Conservation (phyloP, 2,329 filamentous ascomycete genomes). For the Diaporthe caulivora region DNA sequence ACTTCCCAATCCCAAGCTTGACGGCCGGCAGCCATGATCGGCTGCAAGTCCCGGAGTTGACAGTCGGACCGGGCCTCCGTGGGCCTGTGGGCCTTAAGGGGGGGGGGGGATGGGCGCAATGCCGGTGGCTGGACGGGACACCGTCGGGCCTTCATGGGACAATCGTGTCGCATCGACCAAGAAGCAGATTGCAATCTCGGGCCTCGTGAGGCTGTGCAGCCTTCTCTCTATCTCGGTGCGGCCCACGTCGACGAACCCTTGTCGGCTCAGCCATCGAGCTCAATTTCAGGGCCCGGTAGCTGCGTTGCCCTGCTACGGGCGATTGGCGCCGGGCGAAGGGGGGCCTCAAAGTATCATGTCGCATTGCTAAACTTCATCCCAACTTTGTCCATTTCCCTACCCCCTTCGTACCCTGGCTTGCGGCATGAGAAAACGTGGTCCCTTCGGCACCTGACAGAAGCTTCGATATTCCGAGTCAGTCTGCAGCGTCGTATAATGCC, state of each 20-base stretch:
- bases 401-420: slow-evolving; percentile 14
- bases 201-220: slow-evolving; percentile 31
- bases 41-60: slow-evolving; percentile 12
- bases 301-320: not conserved
- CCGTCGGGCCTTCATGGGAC: not conserved
- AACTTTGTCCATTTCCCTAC: slow-evolving; percentile 3
- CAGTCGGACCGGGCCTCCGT: slow-evolving; percentile 27
- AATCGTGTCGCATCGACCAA: slow-evolving; percentile 2
- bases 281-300: slow-evolving; percentile 20
- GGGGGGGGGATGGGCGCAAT: not conserved
- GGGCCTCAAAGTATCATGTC: not conserved
- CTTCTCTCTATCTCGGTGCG: slow-evolving; percentile 3
- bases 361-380: slow-evolving; percentile 30
- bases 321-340: slow-evolving; percentile 8
- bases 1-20: slow-evolving; percentile 8
- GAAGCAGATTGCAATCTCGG: slow-evolving; percentile 38
- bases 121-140: not conserved
- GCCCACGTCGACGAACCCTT: not conserved
- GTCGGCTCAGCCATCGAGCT: slow-evolving; percentile 29
- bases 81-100: not conserved
- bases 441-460: slow-evolving; percentile 21
- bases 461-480: slow-evolving; percentile 14
- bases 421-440: slow-evolving; percentile 24
- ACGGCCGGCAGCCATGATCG: slow-evolving; percentile 13
- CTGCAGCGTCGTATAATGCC: slow-evolving; percentile 16